phyloP scores from a whole-genome alignment of 257 asterid genomes.

The Ophiorrhiza pumila region DNA sequence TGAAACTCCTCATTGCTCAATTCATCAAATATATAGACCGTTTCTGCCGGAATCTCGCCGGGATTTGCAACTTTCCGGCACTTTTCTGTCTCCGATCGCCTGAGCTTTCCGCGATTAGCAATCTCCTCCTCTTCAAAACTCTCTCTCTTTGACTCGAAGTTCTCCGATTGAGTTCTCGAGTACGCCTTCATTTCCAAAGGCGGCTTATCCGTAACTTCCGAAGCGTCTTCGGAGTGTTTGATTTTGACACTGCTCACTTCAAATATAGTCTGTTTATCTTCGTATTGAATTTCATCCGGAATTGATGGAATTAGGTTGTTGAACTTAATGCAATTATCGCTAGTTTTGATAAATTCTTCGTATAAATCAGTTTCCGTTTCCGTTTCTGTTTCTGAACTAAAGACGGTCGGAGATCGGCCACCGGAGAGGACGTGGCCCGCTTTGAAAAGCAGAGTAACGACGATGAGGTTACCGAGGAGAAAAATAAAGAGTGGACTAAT shows the following conservation, averaged over 20 bases:
- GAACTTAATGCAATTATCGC: constrained; percentile 2
- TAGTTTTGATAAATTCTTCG: constrained; percentile 25
- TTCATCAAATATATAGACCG: constrained; percentile 37
- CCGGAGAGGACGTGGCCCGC: constrained; percentile 37
- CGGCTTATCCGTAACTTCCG: constrained; percentile 8
- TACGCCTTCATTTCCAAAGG: constrained; percentile 11
- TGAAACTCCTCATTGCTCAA: constrained; percentile 82
- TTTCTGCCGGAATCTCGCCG: constrained; percentile 30
- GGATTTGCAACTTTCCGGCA: constrained; percentile 30
- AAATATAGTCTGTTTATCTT: constrained; percentile 47
- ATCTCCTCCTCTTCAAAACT: constrained; percentile 10
- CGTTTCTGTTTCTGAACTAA: neutral
- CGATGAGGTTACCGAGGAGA: constrained; percentile 58
- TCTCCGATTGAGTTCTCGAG: constrained; percentile 29
- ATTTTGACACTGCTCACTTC: constrained; percentile 22
- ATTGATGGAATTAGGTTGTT: neutral
- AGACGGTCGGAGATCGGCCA: neutral
- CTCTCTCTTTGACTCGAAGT: constrained; percentile 20
- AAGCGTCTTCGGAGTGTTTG: neutral
- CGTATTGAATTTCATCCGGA: constrained; percentile 35
- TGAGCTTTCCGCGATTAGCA: constrained; percentile 26
- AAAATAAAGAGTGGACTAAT: constrained; percentile 59
- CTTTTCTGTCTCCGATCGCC: constrained; percentile 53
- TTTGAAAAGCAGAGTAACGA: constrained; percentile 53
- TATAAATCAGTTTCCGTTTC: constrained; percentile 17